Conservation (phyloP, 2,329 filamentous ascomycete genomes). For the Alternaria sp. region DNA sequence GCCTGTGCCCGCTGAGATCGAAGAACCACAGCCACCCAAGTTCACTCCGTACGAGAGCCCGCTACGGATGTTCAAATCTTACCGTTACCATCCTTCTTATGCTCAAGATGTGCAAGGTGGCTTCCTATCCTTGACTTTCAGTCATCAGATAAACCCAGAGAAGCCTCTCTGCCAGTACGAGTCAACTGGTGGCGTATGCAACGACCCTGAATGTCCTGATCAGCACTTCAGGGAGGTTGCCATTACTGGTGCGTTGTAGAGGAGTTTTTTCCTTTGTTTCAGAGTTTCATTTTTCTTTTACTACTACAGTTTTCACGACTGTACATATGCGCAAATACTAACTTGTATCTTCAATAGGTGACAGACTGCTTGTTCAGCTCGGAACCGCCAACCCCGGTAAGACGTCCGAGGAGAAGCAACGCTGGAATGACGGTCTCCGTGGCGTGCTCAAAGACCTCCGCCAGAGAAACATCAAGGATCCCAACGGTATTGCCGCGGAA, state of each 20-base stretch:
- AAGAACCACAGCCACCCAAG: slow-evolving; percentile 34
- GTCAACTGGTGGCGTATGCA: slow-evolving; percentile 74
- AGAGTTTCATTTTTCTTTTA: slow-evolving; percentile 23
- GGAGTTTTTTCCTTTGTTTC: slow-evolving; percentile 15
- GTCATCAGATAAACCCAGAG: slow-evolving; percentile 82
- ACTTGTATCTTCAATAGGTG: slow-evolving; percentile 63
- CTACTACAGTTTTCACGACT: slow-evolving; percentile 37
- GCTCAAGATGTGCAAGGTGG: slow-evolving; percentile 74
- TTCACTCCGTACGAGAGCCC: slow-evolving; percentile 81
- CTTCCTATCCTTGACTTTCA: slow-evolving; percentile 90
- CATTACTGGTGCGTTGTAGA: slow-evolving; percentile 71
- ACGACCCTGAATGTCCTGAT: slow-evolving; percentile 74
- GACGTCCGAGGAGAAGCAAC: slow-evolving; percentile 66
- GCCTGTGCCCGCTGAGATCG: slow-evolving; percentile 13
- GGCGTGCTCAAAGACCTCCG: slow-evolving; percentile 50
- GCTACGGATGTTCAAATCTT: slow-evolving; percentile 82
- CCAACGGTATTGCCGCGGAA: slow-evolving; percentile 49
- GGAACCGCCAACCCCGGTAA: slow-evolving; percentile 70
- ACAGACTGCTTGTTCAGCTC: slow-evolving; percentile 75
- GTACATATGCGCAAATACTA: slow-evolving; percentile 44
- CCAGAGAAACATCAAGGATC: slow-evolving; percentile 48
- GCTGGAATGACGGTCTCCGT: slow-evolving; percentile 53
- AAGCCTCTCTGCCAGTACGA: slow-evolving; percentile 80
- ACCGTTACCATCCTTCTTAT: slow-evolving; percentile 86
- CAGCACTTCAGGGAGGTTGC: slow-evolving; percentile 82